phyloP scores from a whole-genome alignment of 2,329 filamentous ascomycete species.

The Neurospora sp. region DNA sequence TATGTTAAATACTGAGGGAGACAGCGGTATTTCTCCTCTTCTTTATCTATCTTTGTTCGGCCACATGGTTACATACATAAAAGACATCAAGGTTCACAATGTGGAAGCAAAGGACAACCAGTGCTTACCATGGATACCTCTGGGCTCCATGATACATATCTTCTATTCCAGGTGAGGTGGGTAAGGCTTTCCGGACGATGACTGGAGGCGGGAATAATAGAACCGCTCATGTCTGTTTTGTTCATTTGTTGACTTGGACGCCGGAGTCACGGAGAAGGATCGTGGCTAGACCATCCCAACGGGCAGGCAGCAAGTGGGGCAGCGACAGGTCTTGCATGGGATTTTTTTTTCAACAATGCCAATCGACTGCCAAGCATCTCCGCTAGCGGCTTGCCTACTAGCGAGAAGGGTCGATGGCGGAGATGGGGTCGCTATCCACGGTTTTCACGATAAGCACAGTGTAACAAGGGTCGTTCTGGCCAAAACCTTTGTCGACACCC shows the following conservation, averaged over 20 bases:
- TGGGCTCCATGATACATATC: not conserved
- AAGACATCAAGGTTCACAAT: not conserved
- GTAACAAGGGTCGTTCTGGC: not conserved
- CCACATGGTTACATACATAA: not conserved
- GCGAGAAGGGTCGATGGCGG: not conserved
- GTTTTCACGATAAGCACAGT: not conserved
- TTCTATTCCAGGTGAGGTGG: not conserved
- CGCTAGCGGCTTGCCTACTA: not conserved
- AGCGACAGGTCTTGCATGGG: not conserved
- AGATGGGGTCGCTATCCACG: not conserved
- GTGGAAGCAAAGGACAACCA: not conserved
- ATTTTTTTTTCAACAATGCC: not conserved
- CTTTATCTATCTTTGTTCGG: not conserved
- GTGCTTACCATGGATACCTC: not conserved
- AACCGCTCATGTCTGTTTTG: not conserved
- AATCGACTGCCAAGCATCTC: not conserved
- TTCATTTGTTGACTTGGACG: not conserved
- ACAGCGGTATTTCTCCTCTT: not conserved
- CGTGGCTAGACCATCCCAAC: not conserved
- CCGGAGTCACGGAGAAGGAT: not conserved
- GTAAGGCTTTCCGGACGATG: not conserved
- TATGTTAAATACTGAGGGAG: not conserved
- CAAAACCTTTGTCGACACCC: not conserved
- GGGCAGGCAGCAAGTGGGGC: not conserved
- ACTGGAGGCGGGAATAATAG: not conserved